phyloP scores from a whole-genome alignment of 1,284 basidiomycete species.

The Ganoderma multipileum region DNA sequence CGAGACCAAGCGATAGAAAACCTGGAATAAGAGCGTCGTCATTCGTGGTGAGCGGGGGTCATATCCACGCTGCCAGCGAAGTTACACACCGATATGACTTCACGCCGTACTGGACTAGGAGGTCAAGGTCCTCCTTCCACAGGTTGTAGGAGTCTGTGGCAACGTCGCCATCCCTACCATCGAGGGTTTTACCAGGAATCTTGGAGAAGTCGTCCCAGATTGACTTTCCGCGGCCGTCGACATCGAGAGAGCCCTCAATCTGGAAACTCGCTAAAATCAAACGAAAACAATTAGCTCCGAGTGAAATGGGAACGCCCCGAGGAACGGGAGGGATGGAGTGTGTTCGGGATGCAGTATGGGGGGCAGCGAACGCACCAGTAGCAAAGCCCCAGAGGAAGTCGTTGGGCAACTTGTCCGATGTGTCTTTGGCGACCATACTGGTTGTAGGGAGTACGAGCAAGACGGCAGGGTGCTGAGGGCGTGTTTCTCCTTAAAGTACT shows the following conservation, averaged over 20 bases:
- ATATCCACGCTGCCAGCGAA: not conserved
- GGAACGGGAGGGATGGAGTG: not conserved
- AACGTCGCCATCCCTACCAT: conserved; percentile 70
- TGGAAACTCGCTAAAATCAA: conserved; percentile 61
- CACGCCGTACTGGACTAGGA: conserved; percentile 55
- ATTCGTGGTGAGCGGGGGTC: not conserved
- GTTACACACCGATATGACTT: conserved; percentile 40
- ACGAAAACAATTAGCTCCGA: conserved; percentile 13
- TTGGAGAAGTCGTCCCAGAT: conserved; percentile 81
- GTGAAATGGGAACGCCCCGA: conserved; percentile 12
- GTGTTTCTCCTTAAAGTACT: conserved; percentile 38
- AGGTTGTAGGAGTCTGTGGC: conserved; percentile 76
- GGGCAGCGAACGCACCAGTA: conserved; percentile 54
- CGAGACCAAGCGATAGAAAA: conserved; percentile 82
- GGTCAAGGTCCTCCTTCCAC: conserved; percentile 73
- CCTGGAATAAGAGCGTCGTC: conserved; percentile 7
- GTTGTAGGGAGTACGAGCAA: conserved; percentile 32
- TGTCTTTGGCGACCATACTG: conserved; percentile 33
- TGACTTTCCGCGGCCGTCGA: conserved; percentile 66
- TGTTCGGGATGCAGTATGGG: not conserved
- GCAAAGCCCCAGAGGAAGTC: conserved; percentile 79
- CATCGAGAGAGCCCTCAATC: conserved; percentile 69
- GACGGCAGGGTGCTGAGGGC: conserved; percentile 27
- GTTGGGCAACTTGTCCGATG: conserved; percentile 46
- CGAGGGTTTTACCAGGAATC: conserved; percentile 68